A percentile compares a stretch with the other conserved stretches of the same genome.
These are phyloP conservation scores for Xeromyces bisporus DNA, from an alignment of 495 filamentous ascomycete genomes.

Conservation along the genomic window DNA sequence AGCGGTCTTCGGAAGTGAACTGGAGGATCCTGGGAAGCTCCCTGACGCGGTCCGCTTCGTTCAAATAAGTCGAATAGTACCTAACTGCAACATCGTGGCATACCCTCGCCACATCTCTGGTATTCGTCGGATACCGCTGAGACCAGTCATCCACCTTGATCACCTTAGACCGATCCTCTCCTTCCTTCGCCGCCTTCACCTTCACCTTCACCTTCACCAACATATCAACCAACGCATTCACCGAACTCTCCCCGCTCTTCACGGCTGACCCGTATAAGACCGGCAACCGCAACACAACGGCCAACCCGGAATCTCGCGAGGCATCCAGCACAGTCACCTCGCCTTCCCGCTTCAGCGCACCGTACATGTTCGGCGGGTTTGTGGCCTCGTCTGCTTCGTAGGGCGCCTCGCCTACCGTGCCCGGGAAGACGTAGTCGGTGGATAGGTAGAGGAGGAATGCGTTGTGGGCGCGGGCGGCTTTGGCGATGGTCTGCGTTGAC, in stretches of 20 bases:
- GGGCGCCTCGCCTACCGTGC: constrained; percentile 62
- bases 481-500: constrained; percentile 49
- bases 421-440: constrained; percentile 88
- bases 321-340: constrained; percentile 54
- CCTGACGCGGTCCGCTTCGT: constrained; percentile 19
- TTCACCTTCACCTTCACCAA: constrained; percentile 46
- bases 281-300: constrained; percentile 64
- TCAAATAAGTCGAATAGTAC: too few relatives aligned
- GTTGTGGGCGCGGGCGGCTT: constrained; percentile 41
- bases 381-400: constrained; percentile 50
- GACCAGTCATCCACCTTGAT: constrained; percentile 85
- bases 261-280: constrained; percentile 62
- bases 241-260: constrained; percentile 51
- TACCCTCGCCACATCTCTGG: constrained; percentile 75
- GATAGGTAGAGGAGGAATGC: constrained; percentile 80
- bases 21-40: constrained; percentile 59
- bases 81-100: constrained; percentile 50
- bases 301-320: constrained; percentile 34
- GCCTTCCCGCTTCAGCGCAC: constrained; percentile 72
- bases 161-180: too few relatives aligned
- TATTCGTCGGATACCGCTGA: constrained; percentile 69
- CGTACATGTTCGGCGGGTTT: constrained; percentile 70
- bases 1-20: constrained; percentile 72
- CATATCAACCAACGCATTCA: constrained; percentile 62
- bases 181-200: too few relatives aligned